These are phyloP conservation scores for Xylaria sp. DNA, from an alignment of 2,329 filamentous ascomycete species.

Conservation along the genomic window DNA sequence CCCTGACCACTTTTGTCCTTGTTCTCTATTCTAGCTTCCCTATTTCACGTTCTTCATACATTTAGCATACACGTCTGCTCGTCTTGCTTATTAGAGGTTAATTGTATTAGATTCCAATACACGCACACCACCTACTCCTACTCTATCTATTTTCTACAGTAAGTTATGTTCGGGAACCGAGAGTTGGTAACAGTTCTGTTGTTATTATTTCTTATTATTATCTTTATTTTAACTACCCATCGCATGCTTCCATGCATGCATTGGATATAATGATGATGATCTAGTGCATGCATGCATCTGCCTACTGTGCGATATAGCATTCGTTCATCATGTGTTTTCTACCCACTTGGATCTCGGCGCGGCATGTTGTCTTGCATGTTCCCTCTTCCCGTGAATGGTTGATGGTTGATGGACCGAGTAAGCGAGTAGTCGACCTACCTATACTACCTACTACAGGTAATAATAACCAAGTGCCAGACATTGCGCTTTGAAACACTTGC, in stretches of 20 bases:
- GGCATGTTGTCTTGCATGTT: constrained; percentile 40
- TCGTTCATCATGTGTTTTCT: constrained; percentile 26
- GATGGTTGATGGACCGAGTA: constrained; percentile 25
- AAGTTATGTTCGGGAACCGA: too few relatives aligned
- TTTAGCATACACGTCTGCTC: not conserved
- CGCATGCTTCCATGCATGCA: not conserved
- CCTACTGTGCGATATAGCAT: constrained; percentile 15
- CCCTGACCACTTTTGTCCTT: not conserved
- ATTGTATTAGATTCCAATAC: too few relatives aligned
- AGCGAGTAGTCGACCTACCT: constrained; percentile 18
- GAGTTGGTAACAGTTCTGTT: too few relatives aligned
- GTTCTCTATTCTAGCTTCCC: not conserved
- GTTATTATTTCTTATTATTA: too few relatives aligned
- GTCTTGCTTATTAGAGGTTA: not conserved
- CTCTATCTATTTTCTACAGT: too few relatives aligned
- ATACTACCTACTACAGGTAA: not conserved
- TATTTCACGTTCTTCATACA: not conserved
- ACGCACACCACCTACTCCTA: not conserved
- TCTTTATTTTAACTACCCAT: constrained; percentile 1
- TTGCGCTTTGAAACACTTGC: constrained; percentile 31
- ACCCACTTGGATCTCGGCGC: constrained; percentile 27
- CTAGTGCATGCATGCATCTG: constrained; percentile 10
- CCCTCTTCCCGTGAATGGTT: constrained; percentile 25
- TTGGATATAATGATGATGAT: not conserved
- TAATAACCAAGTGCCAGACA: constrained; percentile 6